Percentiles rank a stretch among this genome's conserved stretches.
These are phyloP conservation scores for Cercospora nicotianae DNA, from an alignment of 2,329 filamentous ascomycete genomes.

Conservation along the genomic window DNA sequence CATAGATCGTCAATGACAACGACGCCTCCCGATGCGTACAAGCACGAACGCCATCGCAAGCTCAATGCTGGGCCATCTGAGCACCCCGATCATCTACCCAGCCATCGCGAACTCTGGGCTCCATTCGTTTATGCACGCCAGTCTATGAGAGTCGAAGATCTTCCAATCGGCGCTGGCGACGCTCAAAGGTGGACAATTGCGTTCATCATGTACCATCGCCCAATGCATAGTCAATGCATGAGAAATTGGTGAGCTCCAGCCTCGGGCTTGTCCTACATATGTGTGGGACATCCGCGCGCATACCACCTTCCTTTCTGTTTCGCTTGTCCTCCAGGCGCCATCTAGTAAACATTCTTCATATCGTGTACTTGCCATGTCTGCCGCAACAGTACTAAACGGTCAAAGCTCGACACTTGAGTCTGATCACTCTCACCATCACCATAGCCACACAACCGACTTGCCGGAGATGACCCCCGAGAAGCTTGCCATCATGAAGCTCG, in stretches of 20 bases:
- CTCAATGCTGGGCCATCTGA: background rate
- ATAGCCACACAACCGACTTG: constrained; percentile 2
- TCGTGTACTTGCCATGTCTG: background rate
- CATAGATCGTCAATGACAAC: background rate
- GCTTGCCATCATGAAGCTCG: constrained; percentile 28
- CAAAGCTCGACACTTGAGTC: background rate
- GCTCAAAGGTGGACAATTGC: background rate
- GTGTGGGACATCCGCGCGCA: background rate
- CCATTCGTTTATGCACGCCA: background rate
- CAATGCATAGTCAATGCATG: constrained; percentile 4
- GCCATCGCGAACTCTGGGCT: background rate
- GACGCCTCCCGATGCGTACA: background rate
- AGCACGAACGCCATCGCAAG: background rate
- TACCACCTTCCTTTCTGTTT: background rate
- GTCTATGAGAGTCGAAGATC: background rate
- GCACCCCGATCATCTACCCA: background rate
- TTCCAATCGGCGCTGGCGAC: background rate
- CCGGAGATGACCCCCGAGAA: constrained; percentile 28
- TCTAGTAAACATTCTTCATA: background rate
- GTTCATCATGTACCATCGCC: background rate
- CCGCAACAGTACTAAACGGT: constrained; percentile 8
- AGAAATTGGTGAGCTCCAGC: background rate
- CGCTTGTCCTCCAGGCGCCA: background rate
- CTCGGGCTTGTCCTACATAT: background rate
- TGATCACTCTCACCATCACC: constrained; percentile 2